Conservation (phyloP, 2,329 filamentous ascomycete species). For the Leptoxyphium fumago region DNA sequence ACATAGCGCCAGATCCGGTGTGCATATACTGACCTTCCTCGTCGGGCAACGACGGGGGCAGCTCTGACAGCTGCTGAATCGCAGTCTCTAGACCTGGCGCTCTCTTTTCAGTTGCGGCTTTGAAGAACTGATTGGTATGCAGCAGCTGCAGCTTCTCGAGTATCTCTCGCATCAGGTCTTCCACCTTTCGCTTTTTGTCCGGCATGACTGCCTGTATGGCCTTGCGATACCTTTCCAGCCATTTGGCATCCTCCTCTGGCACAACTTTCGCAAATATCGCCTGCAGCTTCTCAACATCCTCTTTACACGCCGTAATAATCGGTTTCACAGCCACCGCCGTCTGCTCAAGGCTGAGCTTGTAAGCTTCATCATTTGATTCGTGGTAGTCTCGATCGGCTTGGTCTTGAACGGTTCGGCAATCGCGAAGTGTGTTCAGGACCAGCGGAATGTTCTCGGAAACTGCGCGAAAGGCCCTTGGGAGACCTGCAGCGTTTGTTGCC, state of each 20-base stretch:
- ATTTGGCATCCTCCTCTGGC: not conserved
- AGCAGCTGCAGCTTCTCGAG: slow-evolving; percentile 1
- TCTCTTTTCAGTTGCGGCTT: not conserved
- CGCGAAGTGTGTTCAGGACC: slow-evolving; percentile 1
- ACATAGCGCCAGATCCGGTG: not conserved
- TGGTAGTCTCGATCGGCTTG: not conserved
- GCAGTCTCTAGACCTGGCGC: not conserved
- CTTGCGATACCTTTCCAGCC: slow-evolving; percentile 2
- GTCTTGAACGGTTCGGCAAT: slow-evolving; percentile 1
- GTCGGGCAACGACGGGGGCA: not conserved
- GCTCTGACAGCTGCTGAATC: not conserved
- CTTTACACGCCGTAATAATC: not conserved
- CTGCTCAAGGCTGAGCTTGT: not conserved
- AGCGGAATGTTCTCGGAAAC: slow-evolving; percentile 1
- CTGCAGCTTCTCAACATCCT: not conserved
- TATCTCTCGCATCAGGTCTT: slow-evolving; percentile 1
- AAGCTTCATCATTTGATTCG: not conserved
- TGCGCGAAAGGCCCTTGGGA: slow-evolving; percentile 1
- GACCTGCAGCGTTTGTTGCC: slow-evolving; percentile 1
- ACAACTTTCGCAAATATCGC: slow-evolving; percentile 1
- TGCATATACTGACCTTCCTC: not conserved
- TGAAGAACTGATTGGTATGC: slow-evolving; percentile 1
- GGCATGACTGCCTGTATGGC: slow-evolving; percentile 1
- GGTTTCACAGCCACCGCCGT: not conserved
- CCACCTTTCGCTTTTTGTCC: slow-evolving; percentile 1